Base-by-base conservation (phyloP, 1,284 basidiomycete species). In the Marasmius oreades region DNA sequence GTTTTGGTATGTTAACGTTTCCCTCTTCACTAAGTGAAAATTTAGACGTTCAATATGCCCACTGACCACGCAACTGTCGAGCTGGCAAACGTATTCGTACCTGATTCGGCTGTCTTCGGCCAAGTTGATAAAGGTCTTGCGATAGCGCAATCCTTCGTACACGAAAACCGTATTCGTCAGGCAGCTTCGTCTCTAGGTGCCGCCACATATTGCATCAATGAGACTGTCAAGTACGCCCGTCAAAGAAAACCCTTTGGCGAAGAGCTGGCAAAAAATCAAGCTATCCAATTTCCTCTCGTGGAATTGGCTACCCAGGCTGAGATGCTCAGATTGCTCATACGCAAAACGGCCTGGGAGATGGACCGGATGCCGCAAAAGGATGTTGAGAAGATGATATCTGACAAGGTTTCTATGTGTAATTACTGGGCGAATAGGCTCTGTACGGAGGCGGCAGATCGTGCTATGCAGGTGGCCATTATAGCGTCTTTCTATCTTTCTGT, bases 371-470 rank as follows among this genome's bases (percentile, higher is more conserved):
- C 50, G 23, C 55, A 45, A 5, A 52, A 45, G 26, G 55, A 56
- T n/a, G 39, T 56, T 48, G 55, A 56, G 18, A 56, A 47, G 22
- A 46, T 31, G 11, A 46, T 56, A 7, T 56, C 55, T 14, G 55
- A 56, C 44, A 56, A 56, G 44, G 55, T 56, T 8, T 56, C 55
- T 8, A 56, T 56, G 55, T 56, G 55, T 23, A 56, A 56, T 33
- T 56, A 56, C 26, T 56, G 55, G 55, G 55, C 55, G 42, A 56
- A 56, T 28, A 52, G 55, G 18, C 43, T 56, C 3, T 56, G 55
- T 20, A 56, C 55, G n/a, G 28, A 56, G 31, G 51, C 55, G 23
- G 55, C 55, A 42, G 55, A 56, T 31, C 55, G 44, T 37, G 55
- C 55, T 23, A 56, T 56, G 33, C 55, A 56, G 55, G 55, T 48